Evolutionary conservation across 202 grass and related monocot species (phyloP).

Genomic region (Bolboschoenoplectus hybrid): DNA sequence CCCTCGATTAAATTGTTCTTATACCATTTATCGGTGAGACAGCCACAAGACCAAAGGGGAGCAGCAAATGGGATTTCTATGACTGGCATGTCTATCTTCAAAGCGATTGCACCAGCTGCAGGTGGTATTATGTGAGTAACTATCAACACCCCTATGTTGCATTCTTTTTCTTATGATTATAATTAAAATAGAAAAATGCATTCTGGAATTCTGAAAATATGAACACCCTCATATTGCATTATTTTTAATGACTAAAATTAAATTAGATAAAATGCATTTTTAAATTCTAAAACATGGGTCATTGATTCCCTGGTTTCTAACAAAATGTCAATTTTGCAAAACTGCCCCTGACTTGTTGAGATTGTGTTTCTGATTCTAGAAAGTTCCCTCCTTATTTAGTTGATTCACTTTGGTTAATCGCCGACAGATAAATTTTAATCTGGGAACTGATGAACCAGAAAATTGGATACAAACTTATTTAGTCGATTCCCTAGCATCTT

Average conservation of each 20-base stretch:
- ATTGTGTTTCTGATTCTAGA: background rate
- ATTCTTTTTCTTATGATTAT: background rate
- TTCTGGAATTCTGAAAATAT: background rate
- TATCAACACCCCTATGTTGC: background rate
- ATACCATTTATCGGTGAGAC: conserved; percentile 17
- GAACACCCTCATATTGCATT: background rate
- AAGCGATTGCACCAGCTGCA: conserved; percentile 69
- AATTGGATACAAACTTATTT: background rate
- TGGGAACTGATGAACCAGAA: background rate
- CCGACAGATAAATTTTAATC: background rate
- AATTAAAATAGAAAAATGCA: background rate
- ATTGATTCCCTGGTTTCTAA: background rate
- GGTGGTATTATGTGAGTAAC: conserved; percentile 78
- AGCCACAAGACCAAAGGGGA: conserved; percentile 84
- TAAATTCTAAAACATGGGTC: background rate
- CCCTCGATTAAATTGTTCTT: conserved; percentile 29
- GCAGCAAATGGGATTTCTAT: conserved; percentile 86
- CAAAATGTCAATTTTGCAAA: background rate
- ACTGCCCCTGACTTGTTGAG: background rate
- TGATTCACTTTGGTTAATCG: background rate
- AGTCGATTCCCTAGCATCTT: background rate
- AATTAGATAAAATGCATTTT: background rate
- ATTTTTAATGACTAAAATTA: background rate
- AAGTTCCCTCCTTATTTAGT: background rate
- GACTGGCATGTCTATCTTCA: conserved; percentile 84